Evolutionary conservation across 2,329 filamentous ascomycete genomes (phyloP).

Genomic region (Neodidymelliopsis sp.): DNA sequence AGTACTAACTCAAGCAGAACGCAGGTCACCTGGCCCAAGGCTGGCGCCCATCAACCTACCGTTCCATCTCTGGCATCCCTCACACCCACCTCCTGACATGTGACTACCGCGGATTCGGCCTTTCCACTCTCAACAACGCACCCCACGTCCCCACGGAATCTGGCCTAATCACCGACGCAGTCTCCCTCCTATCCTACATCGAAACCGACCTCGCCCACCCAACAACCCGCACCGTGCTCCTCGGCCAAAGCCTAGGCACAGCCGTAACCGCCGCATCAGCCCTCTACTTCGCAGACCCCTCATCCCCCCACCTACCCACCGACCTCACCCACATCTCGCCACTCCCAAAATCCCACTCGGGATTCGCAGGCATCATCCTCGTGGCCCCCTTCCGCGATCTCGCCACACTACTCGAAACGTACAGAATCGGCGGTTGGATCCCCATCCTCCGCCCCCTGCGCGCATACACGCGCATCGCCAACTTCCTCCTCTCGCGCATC

Average conservation of each 20-base stretch:
- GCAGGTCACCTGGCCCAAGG: conserved; percentile 85
- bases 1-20: conserved; percentile 63
- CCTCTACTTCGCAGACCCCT: conserved; percentile 67
- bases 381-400: conserved; percentile 81
- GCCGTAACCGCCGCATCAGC: conserved; percentile 79
- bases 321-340: conserved; percentile 20
- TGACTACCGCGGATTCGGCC: conserved; percentile 89
- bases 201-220: conserved; percentile 70
- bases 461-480: conserved; percentile 69
- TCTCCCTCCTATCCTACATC: conserved; percentile 76
- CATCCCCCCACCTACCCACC: conserved; percentile 27
- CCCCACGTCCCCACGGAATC: conserved; percentile 70
- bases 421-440: conserved; percentile 78
- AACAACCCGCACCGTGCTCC: conserved; percentile 75
- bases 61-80: conserved; percentile 72
- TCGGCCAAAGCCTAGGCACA: conserved; percentile 89
- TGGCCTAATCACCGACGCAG: conserved; percentile 81
- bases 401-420: conserved; percentile 75
- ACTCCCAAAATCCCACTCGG: conserved; percentile 34
- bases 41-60: conserved; percentile 78
- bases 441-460: conserved; percentile 80
- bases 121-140: conserved; percentile 70
- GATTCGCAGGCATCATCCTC: conserved; percentile 82
- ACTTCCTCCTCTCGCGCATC: conserved; percentile 67
- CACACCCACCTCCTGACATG: conserved; percentile 83